These are phyloP conservation scores for Colletotrichum camelliae DNA, from an alignment of 2,329 filamentous ascomycete genomes.

Conservation along the genomic window DNA sequence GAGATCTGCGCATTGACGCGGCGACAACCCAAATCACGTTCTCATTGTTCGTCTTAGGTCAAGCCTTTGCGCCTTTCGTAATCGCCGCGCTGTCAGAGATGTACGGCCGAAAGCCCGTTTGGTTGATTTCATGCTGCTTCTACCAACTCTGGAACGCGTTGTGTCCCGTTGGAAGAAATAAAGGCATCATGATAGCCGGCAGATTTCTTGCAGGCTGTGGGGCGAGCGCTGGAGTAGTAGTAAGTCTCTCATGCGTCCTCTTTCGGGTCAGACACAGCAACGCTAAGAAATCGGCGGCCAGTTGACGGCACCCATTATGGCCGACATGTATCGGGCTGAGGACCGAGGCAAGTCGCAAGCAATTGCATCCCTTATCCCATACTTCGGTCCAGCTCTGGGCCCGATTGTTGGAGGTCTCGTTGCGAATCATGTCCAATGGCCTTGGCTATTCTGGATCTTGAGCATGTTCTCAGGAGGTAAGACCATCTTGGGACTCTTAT, in stretches of 20 bases:
- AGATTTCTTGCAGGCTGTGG: conserved; percentile 62
- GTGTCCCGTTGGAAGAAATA: conserved; percentile 53
- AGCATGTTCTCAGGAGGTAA: conserved; percentile 35
- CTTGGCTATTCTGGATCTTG: conserved; percentile 48
- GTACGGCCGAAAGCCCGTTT: conserved; percentile 43
- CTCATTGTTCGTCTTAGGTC: conserved; percentile 51
- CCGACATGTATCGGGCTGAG: conserved; percentile 39
- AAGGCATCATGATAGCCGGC: conserved; percentile 60
- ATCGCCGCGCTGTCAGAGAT: conserved; percentile 48
- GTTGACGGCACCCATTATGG: conserved; percentile 38
- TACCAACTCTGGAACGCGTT: conserved; percentile 43
- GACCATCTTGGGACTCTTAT: conserved; percentile 38
- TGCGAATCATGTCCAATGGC: conserved; percentile 39
- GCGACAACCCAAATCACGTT: background rate
- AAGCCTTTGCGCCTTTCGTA: conserved; percentile 45
- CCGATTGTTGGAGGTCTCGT: conserved; percentile 46
- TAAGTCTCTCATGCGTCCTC: conserved; percentile 18
- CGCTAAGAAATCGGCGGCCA: background rate
- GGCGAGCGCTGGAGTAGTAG: conserved; percentile 33
- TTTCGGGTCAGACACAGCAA: background rate
- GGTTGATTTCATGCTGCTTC: conserved; percentile 36
- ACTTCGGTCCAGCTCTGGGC: conserved; percentile 46
- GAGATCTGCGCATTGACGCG: conserved; percentile 32
- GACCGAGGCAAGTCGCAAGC: conserved; percentile 41
- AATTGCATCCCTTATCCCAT: conserved; percentile 46